phyloP scores from a whole-genome alignment of 441 rosid species.

The Adansonia gregorii region DNA sequence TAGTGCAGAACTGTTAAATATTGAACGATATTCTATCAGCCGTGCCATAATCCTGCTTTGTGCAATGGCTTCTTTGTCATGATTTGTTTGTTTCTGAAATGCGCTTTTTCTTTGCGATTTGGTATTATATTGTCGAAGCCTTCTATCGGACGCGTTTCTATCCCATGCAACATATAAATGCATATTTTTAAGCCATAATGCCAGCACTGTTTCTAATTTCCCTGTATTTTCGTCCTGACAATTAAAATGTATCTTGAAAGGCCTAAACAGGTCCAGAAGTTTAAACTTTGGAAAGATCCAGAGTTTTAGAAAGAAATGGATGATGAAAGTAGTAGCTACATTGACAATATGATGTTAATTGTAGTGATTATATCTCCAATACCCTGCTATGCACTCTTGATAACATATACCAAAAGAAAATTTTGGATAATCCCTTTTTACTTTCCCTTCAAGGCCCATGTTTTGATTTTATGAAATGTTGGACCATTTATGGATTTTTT shows the following conservation, averaged over 20 bases:
- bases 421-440: neutral
- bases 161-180: neutral
- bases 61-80: conserved; percentile 14
- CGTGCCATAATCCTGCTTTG: neutral
- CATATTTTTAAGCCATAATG: neutral
- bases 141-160: neutral
- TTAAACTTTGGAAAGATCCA: neutral
- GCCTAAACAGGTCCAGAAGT: neutral
- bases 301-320: neutral
- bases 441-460: neutral
- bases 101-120: neutral
- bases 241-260: neutral
- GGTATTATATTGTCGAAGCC: neutral
- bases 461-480: conserved; percentile 5
- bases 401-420: neutral
- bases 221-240: neutral
- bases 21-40: neutral
- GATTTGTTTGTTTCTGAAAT: neutral
- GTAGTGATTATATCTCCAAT: neutral
- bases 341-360: neutral
- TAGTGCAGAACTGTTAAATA: neutral
- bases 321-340: neutral
- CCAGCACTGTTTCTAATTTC: neutral
- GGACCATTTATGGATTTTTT: neutral
- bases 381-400: neutral